Evolutionary conservation across 768 basidiomycete species (phyloP), one percentile per base, ranked within the genome.

Genomic region (Pisolithus orientalis): DNA sequence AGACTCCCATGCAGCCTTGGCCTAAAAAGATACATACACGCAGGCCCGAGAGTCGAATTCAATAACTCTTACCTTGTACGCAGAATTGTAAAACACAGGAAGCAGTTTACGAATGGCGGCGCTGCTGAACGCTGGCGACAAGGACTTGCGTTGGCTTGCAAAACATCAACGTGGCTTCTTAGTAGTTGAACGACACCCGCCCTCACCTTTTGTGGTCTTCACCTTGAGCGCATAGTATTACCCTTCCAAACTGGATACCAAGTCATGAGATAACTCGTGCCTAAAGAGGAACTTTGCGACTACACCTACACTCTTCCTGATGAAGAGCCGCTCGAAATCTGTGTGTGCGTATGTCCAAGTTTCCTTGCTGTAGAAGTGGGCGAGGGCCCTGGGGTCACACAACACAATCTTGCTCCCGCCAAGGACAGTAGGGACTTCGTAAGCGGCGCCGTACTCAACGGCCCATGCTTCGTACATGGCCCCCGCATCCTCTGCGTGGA

Each of bases 331-430:
- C 32, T 9, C 57, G n/a, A 55, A 54, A 50, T 56, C 67, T 21
- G 59, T 64, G 9, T 56, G 51, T 10, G 59, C 37, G 17, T 70
- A 71, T 0, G 65, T 62, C 64, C 57, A 77, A 0, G 80, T 76
- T 47, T 83, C 82, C 51, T 65, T 70, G 0, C 75, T 67, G 52
- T 72, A 79, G 21, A 21, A 21, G 21, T 21, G 21, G 38, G 80
- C 71, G 54, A 83, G 79, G 0, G 73, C 68, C 16, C 31, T 32
- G 7, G 31, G 31, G 10, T 32, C 31, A 7, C 31, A 67, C 4
- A 79, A 62, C 4, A 76, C 57, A 17, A 80, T 57, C 5, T 57
- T 58, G 7, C 49, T 62, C 0, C 67, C 57, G 0, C 75, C 75
- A 5, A 80, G 53, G 1, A 63, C 54, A 1, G 57, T 56, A 0